Percentiles rank a stretch among this genome's conserved stretches.
These are phyloP conservation scores for Mycena pura DNA, from an alignment of 768 basidiomycete genomes.

Conservation along the genomic window DNA sequence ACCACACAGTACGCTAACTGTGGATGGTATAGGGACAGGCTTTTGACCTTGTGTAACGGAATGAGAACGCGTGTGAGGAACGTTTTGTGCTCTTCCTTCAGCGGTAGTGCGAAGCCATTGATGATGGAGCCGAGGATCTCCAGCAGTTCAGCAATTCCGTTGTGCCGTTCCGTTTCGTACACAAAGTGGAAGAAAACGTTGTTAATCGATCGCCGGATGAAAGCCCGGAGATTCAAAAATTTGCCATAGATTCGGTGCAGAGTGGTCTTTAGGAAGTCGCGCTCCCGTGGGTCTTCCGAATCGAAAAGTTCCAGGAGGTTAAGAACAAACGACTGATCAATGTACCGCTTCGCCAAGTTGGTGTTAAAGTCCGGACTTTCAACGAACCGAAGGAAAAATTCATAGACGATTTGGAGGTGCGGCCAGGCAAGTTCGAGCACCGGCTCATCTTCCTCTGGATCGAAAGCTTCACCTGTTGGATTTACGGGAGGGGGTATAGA, in stretches of 20 bases:
- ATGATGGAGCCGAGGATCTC: slow-evolving; percentile 99
- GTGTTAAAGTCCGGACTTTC: slow-evolving; percentile 99
- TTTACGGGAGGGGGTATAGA: slow-evolving; percentile 99
- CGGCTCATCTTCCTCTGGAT: slow-evolving; percentile 99
- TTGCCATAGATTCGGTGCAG: slow-evolving; percentile 99
- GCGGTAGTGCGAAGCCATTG: slow-evolving; percentile 96
- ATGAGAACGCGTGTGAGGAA: slow-evolving; percentile 94
- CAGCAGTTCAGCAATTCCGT: slow-evolving; percentile 96
- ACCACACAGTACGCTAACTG: slow-evolving; percentile 99
- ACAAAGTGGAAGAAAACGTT: slow-evolving; percentile 99
- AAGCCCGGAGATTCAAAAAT: slow-evolving; percentile 97
- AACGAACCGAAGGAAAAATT: slow-evolving; percentile 99
- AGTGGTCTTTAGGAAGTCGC: slow-evolving; percentile 99
- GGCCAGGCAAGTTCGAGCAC: slow-evolving; percentile 99
- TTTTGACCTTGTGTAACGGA: slow-evolving; percentile 97
- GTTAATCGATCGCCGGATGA: slow-evolving; percentile 98
- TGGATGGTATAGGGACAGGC: slow-evolving; percentile 97
- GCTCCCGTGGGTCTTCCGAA: slow-evolving; percentile 97
- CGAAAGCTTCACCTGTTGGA: slow-evolving; percentile 97
- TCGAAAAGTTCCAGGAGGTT: slow-evolving; percentile 98
- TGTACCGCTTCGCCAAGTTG: slow-evolving; percentile 95
- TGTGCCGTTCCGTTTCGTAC: slow-evolving; percentile 98
- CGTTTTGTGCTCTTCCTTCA: slow-evolving; percentile 99
- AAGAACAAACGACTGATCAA: slow-evolving; percentile 95
- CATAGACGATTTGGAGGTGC: slow-evolving; percentile 98